A percentile compares a stretch with the other conserved stretches of the same genome.
Evolutionary conservation across 1,139 yeast species (phyloP).

Genomic region (Meyerozyma guilliermondii): DNA sequence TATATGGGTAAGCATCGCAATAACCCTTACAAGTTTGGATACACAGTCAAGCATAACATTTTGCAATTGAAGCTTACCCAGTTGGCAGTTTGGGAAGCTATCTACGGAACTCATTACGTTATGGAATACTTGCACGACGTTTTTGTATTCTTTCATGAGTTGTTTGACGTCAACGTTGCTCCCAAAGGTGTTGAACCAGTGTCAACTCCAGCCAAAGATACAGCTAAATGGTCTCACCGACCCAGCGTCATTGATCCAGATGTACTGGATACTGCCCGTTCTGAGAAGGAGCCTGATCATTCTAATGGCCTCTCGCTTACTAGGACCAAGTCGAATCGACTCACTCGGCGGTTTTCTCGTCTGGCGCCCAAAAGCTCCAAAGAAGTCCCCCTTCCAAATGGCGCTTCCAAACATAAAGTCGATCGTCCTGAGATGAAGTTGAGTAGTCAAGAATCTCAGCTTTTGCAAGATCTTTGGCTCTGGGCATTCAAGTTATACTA

Average conservation of each 20-base stretch:
- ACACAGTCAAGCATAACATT: constrained; percentile 47
- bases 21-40: constrained; percentile 5
- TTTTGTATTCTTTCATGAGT: constrained; percentile 52
- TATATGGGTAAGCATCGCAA: constrained; percentile 28
- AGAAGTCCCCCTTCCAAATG: background rate
- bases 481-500: constrained; percentile 66
- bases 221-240: constrained; percentile 38
- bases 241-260: constrained; percentile 42
- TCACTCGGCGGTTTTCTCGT: background rate
- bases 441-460: constrained; percentile 13
- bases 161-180: constrained; percentile 38
- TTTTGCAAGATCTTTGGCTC: constrained; percentile 67
- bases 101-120: constrained; percentile 56
- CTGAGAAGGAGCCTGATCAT: background rate
- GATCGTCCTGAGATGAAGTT: background rate
- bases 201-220: constrained; percentile 13
- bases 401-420: background rate
- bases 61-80: constrained; percentile 75
- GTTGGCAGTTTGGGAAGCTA: constrained; percentile 62
- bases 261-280: background rate
- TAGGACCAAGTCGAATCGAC: background rate
- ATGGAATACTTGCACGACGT: constrained; percentile 64
- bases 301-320: background rate
- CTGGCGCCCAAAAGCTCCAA: background rate
- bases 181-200: constrained; percentile 2